Base-by-base conservation (phyloP, 169 alveolate genomes). In the Plasmodium falciparum region DNA sequence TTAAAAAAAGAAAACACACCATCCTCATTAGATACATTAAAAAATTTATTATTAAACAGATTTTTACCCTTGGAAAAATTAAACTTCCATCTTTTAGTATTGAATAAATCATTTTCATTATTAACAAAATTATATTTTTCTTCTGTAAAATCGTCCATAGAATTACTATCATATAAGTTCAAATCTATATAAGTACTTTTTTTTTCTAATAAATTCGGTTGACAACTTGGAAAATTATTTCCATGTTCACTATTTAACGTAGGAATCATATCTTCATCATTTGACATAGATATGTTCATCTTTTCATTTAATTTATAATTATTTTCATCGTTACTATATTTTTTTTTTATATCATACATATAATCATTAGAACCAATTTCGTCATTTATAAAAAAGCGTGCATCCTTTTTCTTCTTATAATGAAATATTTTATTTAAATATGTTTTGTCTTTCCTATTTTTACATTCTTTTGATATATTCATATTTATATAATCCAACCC, bases 71-170 rank as follows among this genome's bases (percentile, higher is more conserved):
- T 74, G 9, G 73, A 74, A 15, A 74, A 59, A 61, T 74, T 59
- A 20, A 61, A 50, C 63, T 62, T 59, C 29, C 29, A 61, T 29
- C 22, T 74, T 13, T 74, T 11, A 13, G 56, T 45, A 67, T 74
- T 61, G 47, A 74, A 61, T 74, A 74, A 74, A 74, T 74, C 88
- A 74, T 59, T 39, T 49, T 74, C 88, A 65, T 67, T 33, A 45
- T 74, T 62, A 15, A 74, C 52, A 74, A 74, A 74, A 74, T 24
- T 59, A 11, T 61, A 22, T 15, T 74, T 59, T 61, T 65, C 45
- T 33, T 33, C 45, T 33, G 9, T 47, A 43, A 17, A 65, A 65
- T 74, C 54, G 0, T n/a, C 15, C 12, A 61, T 45, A n/a, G 4
- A 24, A 2, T 61, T 58, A 13, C n/a, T 45, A 26, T 47, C 59